Conservation (phyloP, 331 rosid genomes). For the Acacia concinna region DNA sequence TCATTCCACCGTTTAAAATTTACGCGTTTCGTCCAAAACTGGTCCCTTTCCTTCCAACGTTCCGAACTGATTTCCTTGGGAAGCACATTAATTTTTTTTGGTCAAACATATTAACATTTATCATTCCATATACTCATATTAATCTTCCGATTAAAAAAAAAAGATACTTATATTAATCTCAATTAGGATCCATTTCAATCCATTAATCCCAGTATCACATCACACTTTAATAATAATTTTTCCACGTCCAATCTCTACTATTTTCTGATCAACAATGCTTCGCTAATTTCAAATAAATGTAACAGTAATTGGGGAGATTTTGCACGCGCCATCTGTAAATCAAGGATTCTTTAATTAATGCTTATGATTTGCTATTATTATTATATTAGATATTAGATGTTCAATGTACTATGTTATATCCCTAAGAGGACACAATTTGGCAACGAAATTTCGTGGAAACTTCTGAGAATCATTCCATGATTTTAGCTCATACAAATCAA, state of each 20-base stretch:
- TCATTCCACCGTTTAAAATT: not conserved
- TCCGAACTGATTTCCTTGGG: not conserved
- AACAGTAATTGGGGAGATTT: not conserved
- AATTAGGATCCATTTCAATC: too few species aligned
- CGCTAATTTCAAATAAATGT: not conserved
- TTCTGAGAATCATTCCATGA: not conserved
- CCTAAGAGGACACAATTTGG: too few species aligned
- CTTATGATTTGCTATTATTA: not conserved
- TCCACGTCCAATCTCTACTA: not conserved
- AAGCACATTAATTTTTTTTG: too few species aligned
- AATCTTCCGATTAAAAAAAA: too few species aligned
- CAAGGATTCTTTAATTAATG: not conserved
- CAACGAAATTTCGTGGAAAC: not conserved
- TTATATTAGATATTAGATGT: too few species aligned
- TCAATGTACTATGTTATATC: too few species aligned
- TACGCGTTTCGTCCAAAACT: not conserved
- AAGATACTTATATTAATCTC: too few species aligned
- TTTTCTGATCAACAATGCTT: too few species aligned
- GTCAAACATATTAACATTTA: too few species aligned
- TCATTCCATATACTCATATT: not conserved
- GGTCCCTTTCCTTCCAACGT: not conserved
- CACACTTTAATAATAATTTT: too few species aligned
- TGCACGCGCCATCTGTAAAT: not conserved
- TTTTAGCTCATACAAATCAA: not conserved
- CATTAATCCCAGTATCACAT: too few species aligned